Evolutionary conservation across 129 eudicot species (phyloP).

Genomic region (Centella asiatica): DNA sequence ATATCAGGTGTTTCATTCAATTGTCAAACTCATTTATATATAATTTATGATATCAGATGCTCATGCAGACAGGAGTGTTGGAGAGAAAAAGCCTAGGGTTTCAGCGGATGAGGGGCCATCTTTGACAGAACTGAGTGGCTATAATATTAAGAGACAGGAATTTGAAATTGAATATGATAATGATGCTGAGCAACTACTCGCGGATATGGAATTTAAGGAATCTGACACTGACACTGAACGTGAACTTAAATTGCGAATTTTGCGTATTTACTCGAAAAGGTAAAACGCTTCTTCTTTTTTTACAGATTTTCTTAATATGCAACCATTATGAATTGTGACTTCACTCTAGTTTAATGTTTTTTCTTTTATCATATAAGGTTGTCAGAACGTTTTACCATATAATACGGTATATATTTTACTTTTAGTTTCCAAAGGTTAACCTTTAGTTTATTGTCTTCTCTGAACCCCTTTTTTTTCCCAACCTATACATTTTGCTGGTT

Average conservation of each 20-base stretch:
- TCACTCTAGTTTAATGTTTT: too few relatives aligned
- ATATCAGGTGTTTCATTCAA: too few relatives aligned
- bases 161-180: conserved; percentile 94
- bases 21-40: neutral
- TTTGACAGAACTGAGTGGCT: conserved; percentile 68
- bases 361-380: too few relatives aligned
- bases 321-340: too few relatives aligned
- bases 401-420: too few relatives aligned
- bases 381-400: too few relatives aligned
- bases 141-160: conserved; percentile 83
- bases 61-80: conserved; percentile 75
- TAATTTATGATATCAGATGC: conserved; percentile 21
- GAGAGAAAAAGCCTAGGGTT: conserved; percentile 78
- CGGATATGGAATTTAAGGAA: conserved; percentile 98
- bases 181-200: conserved; percentile 93
- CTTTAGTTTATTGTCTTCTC: too few relatives aligned
- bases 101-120: conserved; percentile 74
- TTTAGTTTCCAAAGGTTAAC: too few relatives aligned
- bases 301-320: neutral
- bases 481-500: neutral
- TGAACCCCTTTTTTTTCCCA: neutral
- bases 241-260: conserved; percentile 73
- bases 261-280: conserved; percentile 78
- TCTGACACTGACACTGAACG: conserved; percentile 75
- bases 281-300: conserved; percentile 3